Conservation (phyloP, 2,329 filamentous ascomycete genomes). For the Magnaporthales sp. region DNA sequence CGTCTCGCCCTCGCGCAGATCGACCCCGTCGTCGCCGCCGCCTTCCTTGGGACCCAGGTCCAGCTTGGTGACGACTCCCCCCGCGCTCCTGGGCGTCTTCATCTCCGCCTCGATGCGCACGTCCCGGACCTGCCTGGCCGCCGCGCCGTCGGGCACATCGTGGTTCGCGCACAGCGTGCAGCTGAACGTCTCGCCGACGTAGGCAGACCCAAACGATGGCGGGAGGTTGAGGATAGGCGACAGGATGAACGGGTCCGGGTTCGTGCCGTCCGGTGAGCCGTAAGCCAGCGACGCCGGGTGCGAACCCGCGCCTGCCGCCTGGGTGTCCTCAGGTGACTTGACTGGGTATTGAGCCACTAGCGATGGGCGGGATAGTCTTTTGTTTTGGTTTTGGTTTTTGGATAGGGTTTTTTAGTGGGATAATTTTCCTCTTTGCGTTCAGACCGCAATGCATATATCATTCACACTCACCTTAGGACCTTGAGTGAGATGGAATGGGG, state of each 20-base stretch:
- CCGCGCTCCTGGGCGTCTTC: constrained; percentile 66
- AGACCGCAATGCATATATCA: not conserved
- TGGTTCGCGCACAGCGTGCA: constrained; percentile 97
- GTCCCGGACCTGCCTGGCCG: constrained; percentile 53
- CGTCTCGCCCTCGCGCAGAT: constrained; percentile 55
- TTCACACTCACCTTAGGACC: constrained; percentile 50
- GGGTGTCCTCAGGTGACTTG: constrained; percentile 31
- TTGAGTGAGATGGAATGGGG: constrained; percentile 73
- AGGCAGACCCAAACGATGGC: constrained; percentile 84
- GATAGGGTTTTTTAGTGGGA: not conserved
- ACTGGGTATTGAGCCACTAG: constrained; percentile 64
- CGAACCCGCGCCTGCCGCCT: constrained; percentile 35
- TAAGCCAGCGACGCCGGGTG: constrained; percentile 67
- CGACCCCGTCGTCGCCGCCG: constrained; percentile 24
- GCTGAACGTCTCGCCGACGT: constrained; percentile 90
- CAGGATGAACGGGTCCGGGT: constrained; percentile 47
- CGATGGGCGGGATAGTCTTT: constrained; percentile 72
- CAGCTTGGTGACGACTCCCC: constrained; percentile 51
- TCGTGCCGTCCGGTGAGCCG: constrained; percentile 32
- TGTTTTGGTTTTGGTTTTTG: not conserved
- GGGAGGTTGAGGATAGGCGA: constrained; percentile 71
- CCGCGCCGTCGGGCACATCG: constrained; percentile 39
- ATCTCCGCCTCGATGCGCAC: constrained; percentile 86
- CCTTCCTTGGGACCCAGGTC: constrained; percentile 39
- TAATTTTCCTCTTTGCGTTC: not conserved